Conservation (phyloP, 2,329 filamentous ascomycete genomes). For the Penicillium corylophilum region DNA sequence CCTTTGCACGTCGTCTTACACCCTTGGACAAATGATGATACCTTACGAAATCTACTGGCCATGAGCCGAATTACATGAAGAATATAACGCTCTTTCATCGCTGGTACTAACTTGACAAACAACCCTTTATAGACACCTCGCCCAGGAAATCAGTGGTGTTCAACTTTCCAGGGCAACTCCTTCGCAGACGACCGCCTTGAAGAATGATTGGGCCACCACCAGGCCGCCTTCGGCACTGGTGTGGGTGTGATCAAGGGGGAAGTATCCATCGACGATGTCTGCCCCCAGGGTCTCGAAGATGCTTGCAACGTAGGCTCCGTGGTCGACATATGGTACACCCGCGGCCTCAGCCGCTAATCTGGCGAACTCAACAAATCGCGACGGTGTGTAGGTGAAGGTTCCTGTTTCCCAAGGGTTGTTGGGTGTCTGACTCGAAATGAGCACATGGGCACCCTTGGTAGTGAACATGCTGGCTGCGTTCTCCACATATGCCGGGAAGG, state of each 20-base stretch:
- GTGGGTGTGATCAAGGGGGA: constrained; percentile 63
- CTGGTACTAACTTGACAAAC: not conserved
- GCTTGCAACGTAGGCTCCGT: constrained; percentile 58
- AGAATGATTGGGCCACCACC: constrained; percentile 57
- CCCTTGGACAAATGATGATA: constrained; percentile 15
- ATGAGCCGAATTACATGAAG: not conserved
- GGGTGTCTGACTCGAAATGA: constrained; percentile 60
- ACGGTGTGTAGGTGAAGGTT: constrained; percentile 47
- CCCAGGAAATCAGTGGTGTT: constrained; percentile 30
- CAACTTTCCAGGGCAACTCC: constrained; percentile 45
- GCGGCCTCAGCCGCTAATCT: constrained; percentile 45
- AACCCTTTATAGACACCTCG: constrained; percentile 24
- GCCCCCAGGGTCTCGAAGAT: constrained; percentile 54
- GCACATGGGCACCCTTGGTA: constrained; percentile 59
- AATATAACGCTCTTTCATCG: not conserved
- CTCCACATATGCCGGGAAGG: constrained; percentile 60
- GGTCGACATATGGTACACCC: constrained; percentile 58
- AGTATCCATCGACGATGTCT: constrained; percentile 53
- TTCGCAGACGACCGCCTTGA: constrained; percentile 56
- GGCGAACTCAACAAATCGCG: constrained; percentile 59
- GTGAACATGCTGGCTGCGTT: constrained; percentile 56
- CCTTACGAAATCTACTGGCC: constrained; percentile 4
- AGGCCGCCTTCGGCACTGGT: constrained; percentile 58
- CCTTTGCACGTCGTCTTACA: constrained; percentile 1
- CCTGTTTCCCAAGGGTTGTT: constrained; percentile 64